Conservation (phyloP, 1,284 basidiomycete species). For the Polyporus tsugae region DNA sequence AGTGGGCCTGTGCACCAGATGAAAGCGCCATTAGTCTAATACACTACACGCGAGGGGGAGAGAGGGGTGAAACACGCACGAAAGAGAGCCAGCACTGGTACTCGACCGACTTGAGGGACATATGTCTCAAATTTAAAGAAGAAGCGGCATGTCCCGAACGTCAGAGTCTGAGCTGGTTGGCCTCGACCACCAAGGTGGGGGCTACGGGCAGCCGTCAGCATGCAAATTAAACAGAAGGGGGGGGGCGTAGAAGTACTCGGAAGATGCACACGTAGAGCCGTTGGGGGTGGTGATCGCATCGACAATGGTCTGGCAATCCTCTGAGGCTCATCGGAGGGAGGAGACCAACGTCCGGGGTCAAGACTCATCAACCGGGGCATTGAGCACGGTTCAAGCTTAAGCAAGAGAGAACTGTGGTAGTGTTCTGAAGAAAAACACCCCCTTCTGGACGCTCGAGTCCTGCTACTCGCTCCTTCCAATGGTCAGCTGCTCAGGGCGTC, state of each 20-base stretch:
- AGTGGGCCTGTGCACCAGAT: constrained; percentile 23
- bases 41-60: background rate
- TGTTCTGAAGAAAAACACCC: background rate
- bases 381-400: background rate
- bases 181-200: constrained; percentile 38
- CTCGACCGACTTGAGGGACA: constrained; percentile 30
- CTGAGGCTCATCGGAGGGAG: constrained; percentile 33
- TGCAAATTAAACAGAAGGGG: background rate
- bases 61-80: constrained; percentile 22
- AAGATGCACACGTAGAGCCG: constrained; percentile 25
- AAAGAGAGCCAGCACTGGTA: constrained; percentile 40
- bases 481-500: background rate
- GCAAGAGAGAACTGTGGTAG: background rate
- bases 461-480: background rate
- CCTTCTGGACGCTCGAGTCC: background rate
- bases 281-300: constrained; percentile 34
- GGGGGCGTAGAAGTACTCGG: background rate
- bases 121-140: constrained; percentile 42
- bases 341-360: constrained; percentile 15
- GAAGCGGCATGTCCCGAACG: constrained; percentile 41
- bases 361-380: background rate
- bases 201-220: constrained; percentile 15
- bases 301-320: constrained; percentile 33
- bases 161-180: constrained; percentile 37
- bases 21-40: background rate